Evolutionary conservation across 495 filamentous ascomycete genomes (phyloP).

Genomic region (Margaritispora aquatica): DNA sequence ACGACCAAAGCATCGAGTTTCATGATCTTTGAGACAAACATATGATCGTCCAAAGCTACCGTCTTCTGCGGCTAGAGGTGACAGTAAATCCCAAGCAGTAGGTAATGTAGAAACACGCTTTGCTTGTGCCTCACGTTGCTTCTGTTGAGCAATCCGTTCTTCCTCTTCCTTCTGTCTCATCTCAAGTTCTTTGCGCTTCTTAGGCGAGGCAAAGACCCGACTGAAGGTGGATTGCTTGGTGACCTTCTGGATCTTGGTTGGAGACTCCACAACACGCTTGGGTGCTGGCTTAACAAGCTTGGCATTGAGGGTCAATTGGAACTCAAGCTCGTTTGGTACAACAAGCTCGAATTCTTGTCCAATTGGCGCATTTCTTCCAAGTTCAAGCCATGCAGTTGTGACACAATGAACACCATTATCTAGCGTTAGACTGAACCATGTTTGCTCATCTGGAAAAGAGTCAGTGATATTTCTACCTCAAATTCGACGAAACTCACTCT

Average conservation of each 20-base stretch:
- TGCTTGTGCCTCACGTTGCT: constrained; percentile 59
- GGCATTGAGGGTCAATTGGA: constrained; percentile 92
- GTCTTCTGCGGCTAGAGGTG: constrained; percentile 78
- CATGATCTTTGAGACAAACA: constrained; percentile 87
- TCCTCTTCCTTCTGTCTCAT: constrained; percentile 70
- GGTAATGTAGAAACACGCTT: constrained; percentile 49
- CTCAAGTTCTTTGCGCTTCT: constrained; percentile 91
- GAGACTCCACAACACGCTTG: constrained; percentile 42
- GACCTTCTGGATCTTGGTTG: constrained; percentile 50
- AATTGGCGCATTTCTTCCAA: constrained; percentile 89
- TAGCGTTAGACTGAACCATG: constrained; percentile 87
- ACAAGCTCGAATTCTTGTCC: constrained; percentile 98
- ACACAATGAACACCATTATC: constrained; percentile 98
- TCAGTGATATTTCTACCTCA: constrained; percentile 24
- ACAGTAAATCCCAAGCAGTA: constrained; percentile 80
- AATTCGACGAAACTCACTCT: constrained; percentile 50
- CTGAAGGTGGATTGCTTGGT: constrained; percentile 79
- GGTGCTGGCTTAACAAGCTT: constrained; percentile 78
- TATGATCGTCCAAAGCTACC: constrained; percentile 93
- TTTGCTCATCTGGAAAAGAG: constrained; percentile 49
- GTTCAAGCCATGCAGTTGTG: constrained; percentile 89
- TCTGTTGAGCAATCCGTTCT: constrained; percentile 55
- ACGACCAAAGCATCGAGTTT: constrained; percentile 75
- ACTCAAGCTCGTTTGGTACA: constrained; percentile 93
- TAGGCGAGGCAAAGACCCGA: constrained; percentile 86